Evolutionary conservation across 352 stramenopile genomes (phyloP).

Genomic region (Globisporangium sylvaticum): DNA sequence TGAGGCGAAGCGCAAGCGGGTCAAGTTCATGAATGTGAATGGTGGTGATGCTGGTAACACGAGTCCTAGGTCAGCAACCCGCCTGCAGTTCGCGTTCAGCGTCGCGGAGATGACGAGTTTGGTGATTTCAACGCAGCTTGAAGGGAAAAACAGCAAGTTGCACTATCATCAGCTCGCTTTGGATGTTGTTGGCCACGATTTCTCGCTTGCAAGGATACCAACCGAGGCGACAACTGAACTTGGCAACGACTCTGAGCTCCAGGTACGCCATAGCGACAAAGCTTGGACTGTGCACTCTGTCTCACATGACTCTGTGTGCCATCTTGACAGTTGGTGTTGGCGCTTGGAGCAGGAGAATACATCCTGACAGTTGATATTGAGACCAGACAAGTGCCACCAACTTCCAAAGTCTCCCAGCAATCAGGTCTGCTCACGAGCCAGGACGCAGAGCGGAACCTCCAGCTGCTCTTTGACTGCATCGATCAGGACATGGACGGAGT

Average conservation of each 20-base stretch:
- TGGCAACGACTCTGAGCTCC: background rate
- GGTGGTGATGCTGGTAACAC: background rate
- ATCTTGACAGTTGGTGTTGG: slow-evolving; percentile 20
- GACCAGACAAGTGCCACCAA: background rate
- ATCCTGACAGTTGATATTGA: slow-evolving; percentile 24
- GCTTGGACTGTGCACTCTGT: background rate
- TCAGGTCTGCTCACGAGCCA: slow-evolving; percentile 11
- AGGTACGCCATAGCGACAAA: background rate
- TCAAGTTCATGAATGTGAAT: background rate
- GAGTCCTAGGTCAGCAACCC: background rate
- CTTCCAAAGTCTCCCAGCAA: background rate
- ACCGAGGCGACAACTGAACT: background rate
- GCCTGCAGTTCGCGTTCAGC: slow-evolving; percentile 12
- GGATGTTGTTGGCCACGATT: slow-evolving; percentile 23
- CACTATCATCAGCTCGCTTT: slow-evolving; percentile 8
- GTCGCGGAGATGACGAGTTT: slow-evolving; percentile 10
- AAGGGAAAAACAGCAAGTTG: background rate
- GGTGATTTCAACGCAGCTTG: slow-evolving; percentile 3
- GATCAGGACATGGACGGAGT: slow-evolving; percentile 38
- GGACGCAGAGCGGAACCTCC: slow-evolving; percentile 27
- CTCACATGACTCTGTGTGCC: background rate
- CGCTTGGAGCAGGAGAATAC: slow-evolving; percentile 38
- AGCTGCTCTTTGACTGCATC: slow-evolving; percentile 42
- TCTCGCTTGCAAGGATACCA: slow-evolving; percentile 14
- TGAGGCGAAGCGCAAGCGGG: slow-evolving; percentile 14